Evolutionary conservation across 257 asterid species (phyloP).

Genomic region (Lavandula angustifolia): DNA sequence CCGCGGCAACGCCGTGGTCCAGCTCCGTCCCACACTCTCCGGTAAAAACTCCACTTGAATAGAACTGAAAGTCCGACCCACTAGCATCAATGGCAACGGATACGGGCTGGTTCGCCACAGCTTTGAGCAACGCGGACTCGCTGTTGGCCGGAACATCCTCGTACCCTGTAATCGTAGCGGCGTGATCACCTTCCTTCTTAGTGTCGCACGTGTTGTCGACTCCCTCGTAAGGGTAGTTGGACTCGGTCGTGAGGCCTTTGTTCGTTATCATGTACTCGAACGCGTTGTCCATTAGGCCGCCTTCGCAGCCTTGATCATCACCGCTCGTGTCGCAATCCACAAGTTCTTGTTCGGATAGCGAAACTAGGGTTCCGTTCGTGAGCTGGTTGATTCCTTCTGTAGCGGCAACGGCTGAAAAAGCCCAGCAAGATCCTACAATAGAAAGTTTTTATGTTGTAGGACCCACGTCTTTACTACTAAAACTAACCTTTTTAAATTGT

Average conservation of each 20-base stretch:
- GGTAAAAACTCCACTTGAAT: constrained; percentile 40
- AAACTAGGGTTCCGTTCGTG: background rate
- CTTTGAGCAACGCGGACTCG: constrained; percentile 35
- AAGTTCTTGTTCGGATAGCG: constrained; percentile 36
- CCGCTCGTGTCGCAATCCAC: constrained; percentile 32
- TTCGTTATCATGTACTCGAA: background rate
- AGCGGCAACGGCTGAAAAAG: too few species aligned
- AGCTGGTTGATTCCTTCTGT: background rate
- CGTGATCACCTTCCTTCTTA: constrained; percentile 9
- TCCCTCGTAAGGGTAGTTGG: too few species aligned
- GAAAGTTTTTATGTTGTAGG: too few species aligned
- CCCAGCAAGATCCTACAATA: too few species aligned
- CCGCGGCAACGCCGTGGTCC: constrained; percentile 48
- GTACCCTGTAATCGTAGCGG: constrained; percentile 34
- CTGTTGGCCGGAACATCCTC: constrained; percentile 41
- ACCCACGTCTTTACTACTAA: too few species aligned
- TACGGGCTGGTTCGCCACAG: constrained; percentile 37
- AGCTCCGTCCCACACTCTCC: constrained; percentile 44
- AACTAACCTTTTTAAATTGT: too few species aligned
- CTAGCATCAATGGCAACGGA: constrained; percentile 42
- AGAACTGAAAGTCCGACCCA: constrained; percentile 39
- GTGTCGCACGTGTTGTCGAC: background rate
- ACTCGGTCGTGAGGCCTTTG: constrained; percentile 14
- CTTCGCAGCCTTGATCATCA: constrained; percentile 19
- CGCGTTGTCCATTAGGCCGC: constrained; percentile 9